Evolutionary conservation across 495 filamentous ascomycete species (phyloP).

Genomic region (Ramalina peruviana): DNA sequence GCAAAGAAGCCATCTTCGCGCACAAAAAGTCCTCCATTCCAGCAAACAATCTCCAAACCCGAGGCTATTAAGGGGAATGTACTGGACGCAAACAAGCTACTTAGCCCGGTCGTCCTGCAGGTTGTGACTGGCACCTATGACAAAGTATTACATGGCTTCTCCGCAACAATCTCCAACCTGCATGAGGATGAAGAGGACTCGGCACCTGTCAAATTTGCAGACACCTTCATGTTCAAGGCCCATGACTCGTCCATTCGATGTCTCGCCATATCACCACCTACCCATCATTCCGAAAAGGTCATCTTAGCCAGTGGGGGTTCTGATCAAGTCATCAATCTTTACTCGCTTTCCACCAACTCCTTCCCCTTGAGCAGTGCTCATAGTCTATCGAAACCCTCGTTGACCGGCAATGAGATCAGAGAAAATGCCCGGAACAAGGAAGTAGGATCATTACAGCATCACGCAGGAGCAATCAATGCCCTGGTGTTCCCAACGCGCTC

Average conservation of each 20-base stretch:
- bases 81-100: conserved; percentile 15
- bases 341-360: conserved; percentile 66
- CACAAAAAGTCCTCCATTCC: neutral
- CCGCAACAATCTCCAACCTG: conserved; percentile 43
- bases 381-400: conserved; percentile 38
- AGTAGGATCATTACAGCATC: conserved; percentile 75
- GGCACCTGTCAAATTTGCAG: conserved; percentile 52
- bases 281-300: conserved; percentile 47
- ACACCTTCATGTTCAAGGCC: conserved; percentile 92
- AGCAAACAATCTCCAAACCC: neutral
- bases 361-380: conserved; percentile 35
- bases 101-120: conserved; percentile 46
- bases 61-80: conserved; percentile 19
- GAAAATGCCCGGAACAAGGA: conserved; percentile 80
- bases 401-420: conserved; percentile 52
- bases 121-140: conserved; percentile 93
- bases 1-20: conserved; percentile 6
- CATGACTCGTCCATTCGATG: conserved; percentile 83
- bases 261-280: conserved; percentile 48
- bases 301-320: conserved; percentile 80
- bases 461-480: conserved; percentile 62
- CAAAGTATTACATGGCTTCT: conserved; percentile 80
- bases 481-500: conserved; percentile 72
- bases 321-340: conserved; percentile 90
- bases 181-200: conserved; percentile 15